Percentiles rank a stretch among this genome's conserved stretches.
phyloP scores from a whole-genome alignment of 352 stramenopile genomes.

The Phytophthora pisi region DNA sequence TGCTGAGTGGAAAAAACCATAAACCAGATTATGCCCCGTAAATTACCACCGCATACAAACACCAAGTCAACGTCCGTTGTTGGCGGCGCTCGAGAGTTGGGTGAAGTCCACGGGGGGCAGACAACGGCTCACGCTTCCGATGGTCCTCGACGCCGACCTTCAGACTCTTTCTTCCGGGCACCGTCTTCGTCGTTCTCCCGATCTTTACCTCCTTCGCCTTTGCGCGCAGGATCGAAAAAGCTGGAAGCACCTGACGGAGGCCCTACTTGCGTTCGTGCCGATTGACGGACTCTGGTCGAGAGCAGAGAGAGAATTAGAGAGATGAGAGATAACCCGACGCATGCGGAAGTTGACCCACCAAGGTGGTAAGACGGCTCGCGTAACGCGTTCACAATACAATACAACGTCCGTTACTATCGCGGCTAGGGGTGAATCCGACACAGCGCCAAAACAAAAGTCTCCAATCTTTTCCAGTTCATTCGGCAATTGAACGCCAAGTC shows the following conservation, averaged over 20 bases:
- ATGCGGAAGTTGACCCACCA: not conserved
- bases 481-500: constrained; percentile 11
- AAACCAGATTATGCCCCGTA: constrained; percentile 6
- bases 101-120: too few relatives aligned
- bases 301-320: not conserved
- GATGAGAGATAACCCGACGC: constrained; percentile 1
- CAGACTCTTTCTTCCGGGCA: not conserved
- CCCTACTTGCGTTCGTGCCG: not conserved
- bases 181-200: too few relatives aligned
- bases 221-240: not conserved
- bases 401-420: too few relatives aligned
- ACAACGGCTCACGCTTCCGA: not conserved
- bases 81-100: too few relatives aligned
- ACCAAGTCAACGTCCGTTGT: constrained; percentile 25
- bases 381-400: not conserved
- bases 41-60: constrained; percentile 21
- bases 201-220: not conserved
- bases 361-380: not conserved
- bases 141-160: not conserved
- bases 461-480: constrained; percentile 21
- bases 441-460: constrained; percentile 1
- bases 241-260: not conserved
- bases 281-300: not conserved
- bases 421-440: not conserved
- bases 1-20: constrained; percentile 6